Evolutionary conservation across 2,329 filamentous ascomycete species (phyloP).

Genomic region (Penicillium sp.): DNA sequence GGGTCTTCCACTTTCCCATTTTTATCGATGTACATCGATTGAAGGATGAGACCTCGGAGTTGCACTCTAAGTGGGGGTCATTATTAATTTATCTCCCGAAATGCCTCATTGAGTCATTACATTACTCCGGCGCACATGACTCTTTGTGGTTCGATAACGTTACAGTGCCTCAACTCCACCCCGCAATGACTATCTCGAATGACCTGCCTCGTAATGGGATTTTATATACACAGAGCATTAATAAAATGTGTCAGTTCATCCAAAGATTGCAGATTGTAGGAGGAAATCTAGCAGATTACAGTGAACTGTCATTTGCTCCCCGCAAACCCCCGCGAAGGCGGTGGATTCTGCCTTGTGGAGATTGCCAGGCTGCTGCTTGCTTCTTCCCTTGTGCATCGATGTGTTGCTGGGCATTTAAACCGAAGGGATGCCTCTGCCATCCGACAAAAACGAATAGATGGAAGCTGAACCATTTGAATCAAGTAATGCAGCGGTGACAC

Average conservation of each 20-base stretch:
- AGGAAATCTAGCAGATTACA: too few species aligned
- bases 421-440: not conserved
- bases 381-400: too few species aligned
- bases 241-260: too few species aligned
- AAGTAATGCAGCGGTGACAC: not conserved
- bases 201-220: too few species aligned
- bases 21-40: slow-evolving; percentile 10
- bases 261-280: too few species aligned
- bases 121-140: not conserved
- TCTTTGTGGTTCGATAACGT: not conserved
- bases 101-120: not conserved
- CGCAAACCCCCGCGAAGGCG: too few species aligned
- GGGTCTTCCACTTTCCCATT: not conserved
- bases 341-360: too few species aligned
- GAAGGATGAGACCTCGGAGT: not conserved
- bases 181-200: not conserved
- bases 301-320: too few species aligned
- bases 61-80: not conserved
- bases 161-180: not conserved
- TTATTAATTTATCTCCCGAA: not conserved
- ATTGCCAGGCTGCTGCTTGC: too few species aligned
- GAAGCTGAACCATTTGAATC: not conserved
- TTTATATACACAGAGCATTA: too few species aligned
- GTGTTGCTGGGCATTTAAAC: not conserved
- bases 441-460: not conserved